Conservation (phyloP, 495 filamentous ascomycete genomes). For the Hapsidospora chrysogenum region DNA sequence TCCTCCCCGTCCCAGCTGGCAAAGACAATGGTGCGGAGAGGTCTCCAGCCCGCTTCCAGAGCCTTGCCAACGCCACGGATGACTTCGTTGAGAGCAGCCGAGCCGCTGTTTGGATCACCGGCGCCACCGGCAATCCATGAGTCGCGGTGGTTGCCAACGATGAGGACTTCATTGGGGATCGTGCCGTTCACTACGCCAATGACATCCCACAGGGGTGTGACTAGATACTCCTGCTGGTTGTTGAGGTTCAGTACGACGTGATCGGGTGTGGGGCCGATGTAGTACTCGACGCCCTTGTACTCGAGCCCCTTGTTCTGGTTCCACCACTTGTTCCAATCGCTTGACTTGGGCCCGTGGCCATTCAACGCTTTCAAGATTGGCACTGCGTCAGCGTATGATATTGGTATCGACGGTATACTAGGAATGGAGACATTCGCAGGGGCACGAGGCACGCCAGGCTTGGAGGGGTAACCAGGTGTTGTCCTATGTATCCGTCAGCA, state of each 20-base stretch:
- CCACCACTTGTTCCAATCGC: slow-evolving; percentile 53
- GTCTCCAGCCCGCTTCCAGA: slow-evolving; percentile 69
- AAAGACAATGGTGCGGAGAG: slow-evolving; percentile 81
- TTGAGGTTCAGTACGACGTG: slow-evolving; percentile 60
- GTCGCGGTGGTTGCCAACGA: slow-evolving; percentile 93
- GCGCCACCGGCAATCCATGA: slow-evolving; percentile 86
- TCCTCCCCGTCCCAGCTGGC: slow-evolving; percentile 91
- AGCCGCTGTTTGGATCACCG: slow-evolving; percentile 78
- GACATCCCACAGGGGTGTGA: slow-evolving; percentile 83
- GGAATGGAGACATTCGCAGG: slow-evolving; percentile 54
- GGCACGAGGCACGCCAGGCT: slow-evolving; percentile 68
- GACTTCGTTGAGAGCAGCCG: slow-evolving; percentile 76
- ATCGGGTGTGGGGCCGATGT: slow-evolving; percentile 74
- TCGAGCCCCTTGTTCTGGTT: slow-evolving; percentile 59
- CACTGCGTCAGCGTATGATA: slow-evolving; percentile 75
- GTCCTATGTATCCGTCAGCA: slow-evolving; percentile 27
- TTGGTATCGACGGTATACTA: slow-evolving; percentile 78
- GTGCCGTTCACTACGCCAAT: slow-evolving; percentile 91
- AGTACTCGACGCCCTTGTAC: slow-evolving; percentile 78
- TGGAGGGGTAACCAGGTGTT: slow-evolving; percentile 86
- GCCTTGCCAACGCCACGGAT: slow-evolving; percentile 70
- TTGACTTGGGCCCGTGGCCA: slow-evolving; percentile 64
- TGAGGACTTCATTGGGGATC: slow-evolving; percentile 61
- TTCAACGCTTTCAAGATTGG: slow-evolving; percentile 81
- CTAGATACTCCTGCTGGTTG: slow-evolving; percentile 81